Evolutionary conservation across 768 basidiomycete species (phyloP), one percentile per base, ranked within the genome.

Genomic region (Ramaria sp.): DNA sequence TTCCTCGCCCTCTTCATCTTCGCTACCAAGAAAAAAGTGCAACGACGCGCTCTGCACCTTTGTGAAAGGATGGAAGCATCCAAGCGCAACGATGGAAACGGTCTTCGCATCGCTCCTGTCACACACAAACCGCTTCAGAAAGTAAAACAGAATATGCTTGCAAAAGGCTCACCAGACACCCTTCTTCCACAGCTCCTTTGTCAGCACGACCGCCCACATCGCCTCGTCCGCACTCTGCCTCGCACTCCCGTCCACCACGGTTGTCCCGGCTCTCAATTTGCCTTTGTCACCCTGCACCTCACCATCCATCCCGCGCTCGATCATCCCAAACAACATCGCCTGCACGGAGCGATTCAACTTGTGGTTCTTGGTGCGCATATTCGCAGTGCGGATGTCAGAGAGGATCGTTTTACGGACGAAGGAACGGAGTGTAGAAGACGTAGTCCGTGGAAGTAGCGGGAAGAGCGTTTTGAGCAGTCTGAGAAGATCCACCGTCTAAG

Each of bases 311-410:
- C 92, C 93, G 37, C 85, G 81, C 67, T 96, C 94, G 7, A 97
- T 82, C 94, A 98, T 98, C 42, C 81, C 79, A 65, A 98, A 98
- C 28, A 98, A 74, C 78, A 98, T 88, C 12, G 91, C 84, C 65
- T 99, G 96, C 0, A 99, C 91, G 20, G 92, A 85, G 36, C 90
- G 81, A 65, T 99, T 99, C 25, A 99, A 80, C 66, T 95, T 94
- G 71, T 96, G 92, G 63, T 97, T 96, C 65, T 88, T 91, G 38
- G 85, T 76, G 52, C 81, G 83, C 32, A 82, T 69, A 66, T 99
- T 99, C 39, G 95, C 93, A 1, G 85, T 88, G 59, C 83, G 82
- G 57, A 99, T 89, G 61, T 97, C 96, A 10, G 88, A 84, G 20
- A 98, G 76, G 64, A 99, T 97, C 6, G 93, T 96, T 65, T 84